These are phyloP conservation scores for Plantago major DNA, from an alignment of 257 asterid species.

Conservation along the genomic window DNA sequence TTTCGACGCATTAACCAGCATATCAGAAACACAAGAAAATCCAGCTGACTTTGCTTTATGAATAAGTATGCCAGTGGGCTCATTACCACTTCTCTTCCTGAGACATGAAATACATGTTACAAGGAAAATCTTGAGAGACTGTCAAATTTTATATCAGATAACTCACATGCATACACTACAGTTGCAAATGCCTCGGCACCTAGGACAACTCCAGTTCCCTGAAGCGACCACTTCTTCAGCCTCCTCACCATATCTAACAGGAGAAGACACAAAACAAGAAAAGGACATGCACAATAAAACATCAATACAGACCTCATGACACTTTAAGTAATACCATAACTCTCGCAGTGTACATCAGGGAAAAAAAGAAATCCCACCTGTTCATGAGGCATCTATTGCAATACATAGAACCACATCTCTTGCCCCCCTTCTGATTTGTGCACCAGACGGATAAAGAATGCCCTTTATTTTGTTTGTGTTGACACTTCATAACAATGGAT, in stretches of 20 bases:
- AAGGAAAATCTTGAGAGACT: neutral
- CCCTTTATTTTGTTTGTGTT: slow-evolving; percentile 60
- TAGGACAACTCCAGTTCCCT: slow-evolving; percentile 74
- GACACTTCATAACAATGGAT: slow-evolving; percentile 53
- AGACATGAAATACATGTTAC: neutral
- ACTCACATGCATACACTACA: slow-evolving; percentile 78
- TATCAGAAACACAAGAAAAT: slow-evolving; percentile 54
- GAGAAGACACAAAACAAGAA: slow-evolving; percentile 1
- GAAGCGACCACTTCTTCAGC: slow-evolving; percentile 39
- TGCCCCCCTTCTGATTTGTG: slow-evolving; percentile 36
- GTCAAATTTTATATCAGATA: slow-evolving; percentile 6
- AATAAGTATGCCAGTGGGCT: slow-evolving; percentile 73
- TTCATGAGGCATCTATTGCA: slow-evolving; percentile 73
- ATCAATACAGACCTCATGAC: no score
- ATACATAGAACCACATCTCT: slow-evolving; percentile 43
- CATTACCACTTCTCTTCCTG: slow-evolving; percentile 57
- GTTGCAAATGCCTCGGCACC: slow-evolving; percentile 81
- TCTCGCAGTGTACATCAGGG: neutral
- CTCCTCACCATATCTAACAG: slow-evolving; percentile 69
- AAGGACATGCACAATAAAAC: no score
- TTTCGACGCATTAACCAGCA: neutral
- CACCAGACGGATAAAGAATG: slow-evolving; percentile 37
- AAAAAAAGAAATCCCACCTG: slow-evolving; percentile 42
- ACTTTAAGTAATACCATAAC: neutral
- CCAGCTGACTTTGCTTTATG: slow-evolving; percentile 68